Base-by-base conservation (phyloP, 352 stramenopile genomes). In the Phytophthora sojae region DNA sequence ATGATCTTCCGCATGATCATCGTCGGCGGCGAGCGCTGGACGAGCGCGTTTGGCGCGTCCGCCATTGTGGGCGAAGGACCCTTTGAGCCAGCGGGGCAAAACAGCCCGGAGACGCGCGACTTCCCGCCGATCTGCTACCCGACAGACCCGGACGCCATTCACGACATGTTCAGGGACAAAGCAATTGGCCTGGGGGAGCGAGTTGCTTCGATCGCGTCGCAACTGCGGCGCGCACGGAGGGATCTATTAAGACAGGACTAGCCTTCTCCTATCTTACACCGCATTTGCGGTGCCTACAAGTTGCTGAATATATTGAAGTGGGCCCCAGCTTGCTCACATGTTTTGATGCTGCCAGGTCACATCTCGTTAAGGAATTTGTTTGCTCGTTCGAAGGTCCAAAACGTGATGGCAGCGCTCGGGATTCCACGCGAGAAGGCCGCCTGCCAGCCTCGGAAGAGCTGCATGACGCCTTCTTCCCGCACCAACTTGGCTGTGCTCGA, bases 1-100 rank as follows among this genome's bases (percentile, higher is more conserved):
- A 84, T 97, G 71, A 89, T 97, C 58, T 96, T 96, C 61, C 87
- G 90, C 64, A 88, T 97, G 79, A 82, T 96, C 49, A 79, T 93
- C 35, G 91, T 96, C 11, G 91, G 89, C 25, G 91, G 91, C 21
- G 89, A 95, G 69, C 81, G 74, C 54, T 97, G 91, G 91, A 95
- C 87, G 45, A 94, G 85, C 59, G 85, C 89, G 14, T 97, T 96
- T 70, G 91, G 91, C 15, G 91, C 86, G 0, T 93, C 85, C 25
- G 91, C 87, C 5, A 86, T 95, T 21, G 87, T 96, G 25, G 83
- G 80, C 4, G 89, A 97, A 71, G 86, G 90, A 6, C 78, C 88
- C 39, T 93, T 91, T 67, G 55, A 87, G 61, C 72, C 77, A 39
- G 19, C 54, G 3, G 21, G 26, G 5, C 56, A 67, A 19, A 75